Conservation (phyloP, 1,284 basidiomycete species). For the Golubevia sp. region DNA sequence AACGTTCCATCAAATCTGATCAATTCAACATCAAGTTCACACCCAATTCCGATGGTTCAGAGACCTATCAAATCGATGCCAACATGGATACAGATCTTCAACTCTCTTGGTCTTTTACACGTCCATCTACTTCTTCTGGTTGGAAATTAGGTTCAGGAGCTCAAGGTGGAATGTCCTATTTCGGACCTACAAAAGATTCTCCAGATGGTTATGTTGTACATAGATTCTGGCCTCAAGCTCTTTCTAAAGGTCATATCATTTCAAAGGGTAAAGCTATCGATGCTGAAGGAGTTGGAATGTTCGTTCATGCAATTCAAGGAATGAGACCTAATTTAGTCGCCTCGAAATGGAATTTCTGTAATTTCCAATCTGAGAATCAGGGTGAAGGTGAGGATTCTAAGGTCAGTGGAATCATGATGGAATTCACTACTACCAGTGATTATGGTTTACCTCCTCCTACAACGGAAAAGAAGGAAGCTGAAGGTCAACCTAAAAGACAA, state of each 20-base stretch:
- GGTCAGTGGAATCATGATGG: conserved; percentile 80
- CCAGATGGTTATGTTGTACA: conserved; percentile 52
- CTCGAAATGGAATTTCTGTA: conserved; percentile 90
- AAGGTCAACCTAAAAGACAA: conserved; percentile 6
- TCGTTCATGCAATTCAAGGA: conserved; percentile 95
- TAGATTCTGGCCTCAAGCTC: conserved; percentile 62
- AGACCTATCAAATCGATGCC: conserved; percentile 79
- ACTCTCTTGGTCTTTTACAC: conserved; percentile 75
- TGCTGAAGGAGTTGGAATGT: conserved; percentile 81
- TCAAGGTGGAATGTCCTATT: conserved; percentile 87
- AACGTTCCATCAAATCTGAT: conserved; percentile 85
- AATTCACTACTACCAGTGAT: conserved; percentile 75
- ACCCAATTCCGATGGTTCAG: conserved; percentile 70
- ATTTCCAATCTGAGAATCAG: conserved; percentile 70
- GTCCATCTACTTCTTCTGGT: conserved; percentile 75
- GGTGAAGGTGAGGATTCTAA: conserved; percentile 78
- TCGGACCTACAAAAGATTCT: conserved; percentile 67
- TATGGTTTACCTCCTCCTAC: conserved; percentile 61
- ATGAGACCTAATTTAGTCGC: conserved; percentile 96
- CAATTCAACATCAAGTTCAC: conserved; percentile 73
- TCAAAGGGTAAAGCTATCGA: conserved; percentile 71
- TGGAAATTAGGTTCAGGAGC: conserved; percentile 90
- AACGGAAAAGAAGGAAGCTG: conserved; percentile 63
- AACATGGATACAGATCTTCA: conserved; percentile 81
- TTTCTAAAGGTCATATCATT: conserved; percentile 74